Conservation (phyloP, 2,329 filamentous ascomycete genomes). For the Colletotrichum caudatum region DNA sequence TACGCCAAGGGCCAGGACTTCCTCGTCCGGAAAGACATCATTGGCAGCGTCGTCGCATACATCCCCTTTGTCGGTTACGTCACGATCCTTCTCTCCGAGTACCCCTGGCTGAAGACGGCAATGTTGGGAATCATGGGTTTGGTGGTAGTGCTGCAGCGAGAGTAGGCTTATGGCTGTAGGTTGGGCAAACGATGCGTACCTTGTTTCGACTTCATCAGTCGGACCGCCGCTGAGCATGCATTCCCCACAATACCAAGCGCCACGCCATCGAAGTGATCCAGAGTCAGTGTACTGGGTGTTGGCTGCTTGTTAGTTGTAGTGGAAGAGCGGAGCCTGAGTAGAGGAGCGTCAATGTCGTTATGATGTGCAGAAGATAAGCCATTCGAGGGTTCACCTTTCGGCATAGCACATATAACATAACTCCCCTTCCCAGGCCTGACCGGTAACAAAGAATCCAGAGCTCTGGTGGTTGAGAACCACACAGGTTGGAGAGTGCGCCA, state of each 20-base stretch:
- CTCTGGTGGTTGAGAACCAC: neutral
- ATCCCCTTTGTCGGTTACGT: conserved; percentile 97
- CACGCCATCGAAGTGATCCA: neutral
- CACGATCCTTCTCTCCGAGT: conserved; percentile 93
- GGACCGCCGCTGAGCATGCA: neutral
- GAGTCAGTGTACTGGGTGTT: neutral
- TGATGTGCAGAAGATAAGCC: neutral
- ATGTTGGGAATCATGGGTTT: conserved; percentile 96
- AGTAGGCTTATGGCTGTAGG: conserved; percentile 62
- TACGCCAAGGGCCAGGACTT: conserved; percentile 91
- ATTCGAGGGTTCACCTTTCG: neutral
- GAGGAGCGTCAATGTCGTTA: neutral
- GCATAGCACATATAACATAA: neutral
- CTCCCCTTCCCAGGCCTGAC: no score
- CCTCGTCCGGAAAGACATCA: conserved; percentile 87
- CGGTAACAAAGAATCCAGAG: neutral
- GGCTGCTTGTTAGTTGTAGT: neutral
- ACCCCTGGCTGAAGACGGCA: conserved; percentile 96
- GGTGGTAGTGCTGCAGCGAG: conserved; percentile 90
- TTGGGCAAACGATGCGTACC: conserved; percentile 4
- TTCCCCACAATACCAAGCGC: neutral
- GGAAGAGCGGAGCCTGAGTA: neutral
- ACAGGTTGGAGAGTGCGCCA: no score
- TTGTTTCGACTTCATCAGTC: neutral
- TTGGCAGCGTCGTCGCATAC: conserved; percentile 91